Evolutionary conservation across 208 protist species (phyloP).

Genomic region (Crithidia acanthocephali): DNA sequence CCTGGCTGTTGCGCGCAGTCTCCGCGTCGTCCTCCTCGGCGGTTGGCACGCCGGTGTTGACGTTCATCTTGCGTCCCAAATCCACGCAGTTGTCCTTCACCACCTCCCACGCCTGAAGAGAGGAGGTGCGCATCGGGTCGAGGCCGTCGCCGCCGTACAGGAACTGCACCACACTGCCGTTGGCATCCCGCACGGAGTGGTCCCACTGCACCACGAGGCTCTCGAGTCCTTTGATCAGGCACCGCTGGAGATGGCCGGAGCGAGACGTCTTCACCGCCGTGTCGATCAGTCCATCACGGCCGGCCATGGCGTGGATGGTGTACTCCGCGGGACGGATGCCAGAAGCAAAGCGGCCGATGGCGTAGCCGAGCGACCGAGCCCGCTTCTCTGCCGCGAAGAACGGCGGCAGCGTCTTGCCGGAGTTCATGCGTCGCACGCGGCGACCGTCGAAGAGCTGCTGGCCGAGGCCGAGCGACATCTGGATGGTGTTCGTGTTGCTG

Average conservation of each 20-base stretch:
- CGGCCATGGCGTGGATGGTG: slow-evolving; percentile 99
- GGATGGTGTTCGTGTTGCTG: slow-evolving; percentile 98
- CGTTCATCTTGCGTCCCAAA: slow-evolving; percentile 59
- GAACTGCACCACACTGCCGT: slow-evolving; percentile 97
- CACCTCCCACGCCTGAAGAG: slow-evolving; percentile 94
- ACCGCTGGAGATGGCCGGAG: slow-evolving; percentile 99
- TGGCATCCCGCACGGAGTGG: slow-evolving; percentile 95
- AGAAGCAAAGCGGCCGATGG: slow-evolving; percentile 97
- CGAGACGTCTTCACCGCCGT: slow-evolving; percentile 99
- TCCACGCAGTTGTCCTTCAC: slow-evolving; percentile 85
- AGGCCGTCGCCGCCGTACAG: slow-evolving; percentile 99
- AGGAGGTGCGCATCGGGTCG: slow-evolving; percentile 94
- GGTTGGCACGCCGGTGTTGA: slow-evolving; percentile 48
- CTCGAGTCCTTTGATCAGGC: slow-evolving; percentile 98
- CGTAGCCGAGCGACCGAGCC: slow-evolving; percentile 90
- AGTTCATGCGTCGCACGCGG: slow-evolving; percentile 97
- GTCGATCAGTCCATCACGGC: slow-evolving; percentile 99
- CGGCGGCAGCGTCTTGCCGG: slow-evolving; percentile 97
- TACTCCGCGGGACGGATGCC: slow-evolving; percentile 99
- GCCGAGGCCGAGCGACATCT: slow-evolving; percentile 97
- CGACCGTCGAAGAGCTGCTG: slow-evolving; percentile 99
- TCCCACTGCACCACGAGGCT: slow-evolving; percentile 95
- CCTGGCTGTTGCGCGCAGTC: slow-evolving; percentile 23
- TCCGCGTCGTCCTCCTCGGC: slow-evolving; percentile 33
- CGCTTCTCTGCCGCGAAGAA: slow-evolving; percentile 84